Conservation (phyloP, 2,329 filamentous ascomycete species). For the Fonsecaea multimorphosa region DNA sequence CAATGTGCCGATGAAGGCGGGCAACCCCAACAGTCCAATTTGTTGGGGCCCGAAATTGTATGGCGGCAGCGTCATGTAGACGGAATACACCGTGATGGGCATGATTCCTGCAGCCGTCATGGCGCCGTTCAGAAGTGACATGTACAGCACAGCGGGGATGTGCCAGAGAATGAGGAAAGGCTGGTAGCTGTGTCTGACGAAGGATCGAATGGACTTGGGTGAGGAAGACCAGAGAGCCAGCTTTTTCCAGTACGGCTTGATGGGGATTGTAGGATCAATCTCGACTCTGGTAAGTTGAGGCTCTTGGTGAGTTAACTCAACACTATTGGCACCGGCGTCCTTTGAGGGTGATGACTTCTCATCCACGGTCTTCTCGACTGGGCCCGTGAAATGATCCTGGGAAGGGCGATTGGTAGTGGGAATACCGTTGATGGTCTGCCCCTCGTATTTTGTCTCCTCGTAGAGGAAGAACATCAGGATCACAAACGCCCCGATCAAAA, state of each 20-base stretch:
- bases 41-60: conserved; percentile 44
- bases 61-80: conserved; percentile 47
- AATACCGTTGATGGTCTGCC: not conserved
- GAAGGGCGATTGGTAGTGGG: conserved; percentile 6
- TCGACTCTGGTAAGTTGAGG: not conserved
- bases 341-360: conserved; percentile 21
- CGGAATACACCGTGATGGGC: conserved; percentile 54
- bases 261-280: conserved; percentile 41
- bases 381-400: conserved; percentile 19
- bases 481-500: conserved; percentile 49
- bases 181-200: conserved; percentile 38
- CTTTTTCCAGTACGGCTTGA: conserved; percentile 53
- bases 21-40: conserved; percentile 44
- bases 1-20: conserved; percentile 49
- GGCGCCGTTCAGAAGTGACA: conserved; percentile 49
- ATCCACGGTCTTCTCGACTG: not conserved
- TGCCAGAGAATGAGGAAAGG: conserved; percentile 33
- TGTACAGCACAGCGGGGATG: conserved; percentile 47
- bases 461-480: conserved; percentile 53
- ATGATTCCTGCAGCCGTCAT: conserved; percentile 53
- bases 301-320: conserved; percentile 28
- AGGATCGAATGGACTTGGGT: conserved; percentile 29
- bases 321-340: not conserved
- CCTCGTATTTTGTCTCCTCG: conserved; percentile 50
- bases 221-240: conserved; percentile 44